These are phyloP conservation scores for Clohesyomyces aquaticus DNA, from an alignment of 495 filamentous ascomycete genomes.

Conservation along the genomic window DNA sequence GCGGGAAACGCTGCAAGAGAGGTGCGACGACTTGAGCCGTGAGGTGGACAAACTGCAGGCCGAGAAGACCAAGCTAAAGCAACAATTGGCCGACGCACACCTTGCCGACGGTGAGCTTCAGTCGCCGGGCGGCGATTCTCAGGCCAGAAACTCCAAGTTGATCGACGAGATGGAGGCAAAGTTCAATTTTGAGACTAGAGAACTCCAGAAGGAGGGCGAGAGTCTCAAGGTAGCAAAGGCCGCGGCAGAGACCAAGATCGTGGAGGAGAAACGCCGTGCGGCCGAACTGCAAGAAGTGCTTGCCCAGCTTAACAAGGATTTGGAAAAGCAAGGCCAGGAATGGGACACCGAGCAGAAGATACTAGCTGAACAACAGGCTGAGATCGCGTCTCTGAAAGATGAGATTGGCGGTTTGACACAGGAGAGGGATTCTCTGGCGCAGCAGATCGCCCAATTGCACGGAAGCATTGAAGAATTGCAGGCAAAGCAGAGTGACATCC, in stretches of 20 bases:
- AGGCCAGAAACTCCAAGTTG: constrained; percentile 12
- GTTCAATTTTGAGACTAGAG: constrained; percentile 26
- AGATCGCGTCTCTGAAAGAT: constrained; percentile 15
- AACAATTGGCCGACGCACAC: constrained; percentile 25
- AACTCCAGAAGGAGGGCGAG: constrained; percentile 22
- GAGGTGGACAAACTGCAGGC: constrained; percentile 31
- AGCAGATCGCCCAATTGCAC: constrained; percentile 1
- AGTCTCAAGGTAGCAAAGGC: constrained; percentile 33
- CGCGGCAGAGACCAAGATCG: constrained; percentile 32
- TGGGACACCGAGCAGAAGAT: constrained; percentile 38
- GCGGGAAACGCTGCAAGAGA: constrained; percentile 34
- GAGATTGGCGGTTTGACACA: constrained; percentile 12
- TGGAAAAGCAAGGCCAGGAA: constrained; percentile 30
- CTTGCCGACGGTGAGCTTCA: constrained; percentile 14
- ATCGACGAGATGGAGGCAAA: constrained; percentile 34
- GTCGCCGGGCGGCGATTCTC: not conserved
- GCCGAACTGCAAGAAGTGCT: constrained; percentile 36
- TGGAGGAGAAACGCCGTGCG: constrained; percentile 34
- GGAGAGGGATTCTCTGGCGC: constrained; percentile 20
- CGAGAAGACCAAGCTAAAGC: constrained; percentile 31
- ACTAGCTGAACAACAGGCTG: constrained; percentile 24
- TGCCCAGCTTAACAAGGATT: constrained; percentile 31
- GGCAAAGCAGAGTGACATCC: constrained; percentile 9
- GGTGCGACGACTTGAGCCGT: constrained; percentile 19
- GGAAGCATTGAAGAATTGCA: constrained; percentile 28